These are phyloP conservation scores for Backusella tarrabulga DNA, from an alignment of 192 early-diverging fungal species.

Conservation along the genomic window DNA sequence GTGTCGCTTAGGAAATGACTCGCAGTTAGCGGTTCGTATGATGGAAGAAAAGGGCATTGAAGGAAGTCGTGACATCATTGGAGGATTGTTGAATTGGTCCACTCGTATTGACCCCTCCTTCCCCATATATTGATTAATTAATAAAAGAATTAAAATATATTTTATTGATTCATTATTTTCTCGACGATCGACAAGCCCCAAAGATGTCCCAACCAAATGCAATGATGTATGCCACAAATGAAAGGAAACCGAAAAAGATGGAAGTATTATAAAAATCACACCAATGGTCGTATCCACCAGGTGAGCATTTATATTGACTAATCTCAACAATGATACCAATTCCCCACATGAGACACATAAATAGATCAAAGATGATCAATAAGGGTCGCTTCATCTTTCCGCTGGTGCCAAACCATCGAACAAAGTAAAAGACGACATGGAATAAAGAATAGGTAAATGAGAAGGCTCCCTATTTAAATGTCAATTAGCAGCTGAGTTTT, in stretches of 20 bases:
- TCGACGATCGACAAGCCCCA: constrained; percentile 11
- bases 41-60: constrained; percentile 66
- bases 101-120: constrained; percentile 72
- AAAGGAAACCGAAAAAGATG: constrained; percentile 39
- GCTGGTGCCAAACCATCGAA: constrained; percentile 18
- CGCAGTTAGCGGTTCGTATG: constrained; percentile 79
- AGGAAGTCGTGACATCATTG: constrained; percentile 75
- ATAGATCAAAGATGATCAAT: constrained; percentile 25
- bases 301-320: constrained; percentile 17
- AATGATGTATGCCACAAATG: constrained; percentile 26
- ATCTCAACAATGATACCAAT: constrained; percentile 32
- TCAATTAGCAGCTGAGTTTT: not conserved
- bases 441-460: constrained; percentile 22
- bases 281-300: constrained; percentile 30
- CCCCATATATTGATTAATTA: constrained; percentile 68
- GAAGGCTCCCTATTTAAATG: constrained; percentile 11
- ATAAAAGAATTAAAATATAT: not conserved
- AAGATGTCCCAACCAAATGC: constrained; percentile 31
- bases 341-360: constrained; percentile 38
- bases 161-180: not conserved
- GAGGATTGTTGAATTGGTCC: constrained; percentile 81
- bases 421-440: constrained; percentile 16
- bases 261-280: constrained; percentile 43
- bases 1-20: constrained; percentile 90
- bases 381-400: constrained; percentile 31